Evolutionary conservation across 805 yeast species (phyloP).

Genomic region (Grigorovia jiainica): DNA sequence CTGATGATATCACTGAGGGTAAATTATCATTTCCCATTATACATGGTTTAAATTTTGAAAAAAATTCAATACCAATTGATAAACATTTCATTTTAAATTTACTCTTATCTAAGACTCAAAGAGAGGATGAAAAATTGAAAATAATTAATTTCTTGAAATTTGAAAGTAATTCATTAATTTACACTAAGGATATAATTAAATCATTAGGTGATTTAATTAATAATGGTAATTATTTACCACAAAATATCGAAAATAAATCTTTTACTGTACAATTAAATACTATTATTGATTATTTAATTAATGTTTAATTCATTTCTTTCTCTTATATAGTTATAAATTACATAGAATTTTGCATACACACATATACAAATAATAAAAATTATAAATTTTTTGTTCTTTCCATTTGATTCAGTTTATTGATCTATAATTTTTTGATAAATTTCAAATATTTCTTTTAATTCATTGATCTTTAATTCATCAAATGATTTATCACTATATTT

Average conservation of each 20-base stretch:
- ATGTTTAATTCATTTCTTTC: neutral
- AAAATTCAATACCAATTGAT: constrained; percentile 10
- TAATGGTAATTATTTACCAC: constrained; percentile 16
- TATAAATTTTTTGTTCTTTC: neutral
- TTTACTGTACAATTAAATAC: constrained; percentile 4
- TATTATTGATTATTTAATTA: constrained; percentile 7
- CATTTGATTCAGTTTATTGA: neutral
- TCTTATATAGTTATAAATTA: neutral
- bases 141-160: constrained; percentile 41
- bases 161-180: constrained; percentile 21
- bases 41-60: constrained; percentile 40
- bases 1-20: constrained; percentile 86
- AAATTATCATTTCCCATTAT: constrained; percentile 81
- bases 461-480: constrained; percentile 24
- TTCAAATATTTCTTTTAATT: constrained; percentile 23
- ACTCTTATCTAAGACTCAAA: constrained; percentile 43
- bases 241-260: constrained; percentile 3
- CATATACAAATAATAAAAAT: neutral
- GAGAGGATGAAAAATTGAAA: constrained; percentile 38
- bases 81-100: constrained; percentile 39
- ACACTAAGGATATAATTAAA: constrained; percentile 14
- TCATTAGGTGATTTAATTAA: constrained; percentile 15
- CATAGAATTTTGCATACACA: too few relatives aligned
- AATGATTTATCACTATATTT: constrained; percentile 17
- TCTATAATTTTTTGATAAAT: constrained; percentile 18